phyloP scores from a whole-genome alignment of 2,329 filamentous ascomycete genomes.

The Colletotrichum caudatum region DNA sequence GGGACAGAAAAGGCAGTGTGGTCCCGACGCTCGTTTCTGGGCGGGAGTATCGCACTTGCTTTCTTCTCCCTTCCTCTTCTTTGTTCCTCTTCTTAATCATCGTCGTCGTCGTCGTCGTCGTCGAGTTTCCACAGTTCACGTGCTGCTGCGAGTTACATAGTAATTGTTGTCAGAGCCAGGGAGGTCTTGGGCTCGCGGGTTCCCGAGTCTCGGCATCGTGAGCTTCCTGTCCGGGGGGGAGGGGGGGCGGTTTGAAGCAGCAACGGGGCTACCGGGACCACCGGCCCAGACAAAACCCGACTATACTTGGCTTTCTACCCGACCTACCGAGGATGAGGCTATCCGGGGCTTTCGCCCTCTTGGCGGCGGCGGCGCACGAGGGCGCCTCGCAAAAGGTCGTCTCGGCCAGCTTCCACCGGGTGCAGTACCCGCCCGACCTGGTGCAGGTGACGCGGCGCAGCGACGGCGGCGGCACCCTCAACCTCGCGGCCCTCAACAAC shows the following conservation, averaged over 20 bases:
- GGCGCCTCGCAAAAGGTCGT: constrained; percentile 29
- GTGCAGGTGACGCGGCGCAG: constrained; percentile 31
- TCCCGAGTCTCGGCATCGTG: constrained; percentile 7
- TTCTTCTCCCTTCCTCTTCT: constrained; percentile 6
- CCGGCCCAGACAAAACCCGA: background rate
- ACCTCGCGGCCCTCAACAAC: constrained; percentile 62
- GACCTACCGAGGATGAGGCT: constrained; percentile 12
- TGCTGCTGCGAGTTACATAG: background rate
- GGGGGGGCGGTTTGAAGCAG: constrained; percentile 18
- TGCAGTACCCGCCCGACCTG: constrained; percentile 21
- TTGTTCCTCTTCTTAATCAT: constrained; percentile 15
- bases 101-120: constrained; percentile 11
- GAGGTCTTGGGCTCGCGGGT: background rate
- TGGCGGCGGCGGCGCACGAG: constrained; percentile 11
- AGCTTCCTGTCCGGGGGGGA: constrained; percentile 16
- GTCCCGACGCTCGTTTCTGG: constrained; percentile 6
- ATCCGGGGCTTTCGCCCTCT: background rate
- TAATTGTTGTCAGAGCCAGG: background rate
- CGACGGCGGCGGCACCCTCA: constrained; percentile 41
- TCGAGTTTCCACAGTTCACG: background rate
- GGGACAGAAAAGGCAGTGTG: constrained; percentile 22
- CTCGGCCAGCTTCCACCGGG: constrained; percentile 23
- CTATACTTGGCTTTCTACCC: background rate
- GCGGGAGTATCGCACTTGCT: background rate
- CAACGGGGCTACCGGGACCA: constrained; percentile 7